Evolutionary conservation across 2,329 filamentous ascomycete genomes (phyloP).

Genomic region (Diaporthe sp.): DNA sequence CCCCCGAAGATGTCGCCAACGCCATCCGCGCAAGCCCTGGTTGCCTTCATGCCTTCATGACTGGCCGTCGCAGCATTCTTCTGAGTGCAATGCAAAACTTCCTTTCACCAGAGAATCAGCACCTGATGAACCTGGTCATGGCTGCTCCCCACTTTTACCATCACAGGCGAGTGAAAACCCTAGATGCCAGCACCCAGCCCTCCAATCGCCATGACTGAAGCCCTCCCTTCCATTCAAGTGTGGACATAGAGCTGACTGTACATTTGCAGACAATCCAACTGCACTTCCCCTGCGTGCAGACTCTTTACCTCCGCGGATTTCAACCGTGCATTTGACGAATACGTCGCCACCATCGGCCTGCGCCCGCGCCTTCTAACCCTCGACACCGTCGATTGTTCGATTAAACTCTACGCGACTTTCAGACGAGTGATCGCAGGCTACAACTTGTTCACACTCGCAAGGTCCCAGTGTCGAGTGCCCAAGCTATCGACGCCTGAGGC

Average conservation of each 20-base stretch:
- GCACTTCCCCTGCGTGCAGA: background rate
- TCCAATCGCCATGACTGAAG: background rate
- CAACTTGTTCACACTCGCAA: background rate
- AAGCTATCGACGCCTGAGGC: background rate
- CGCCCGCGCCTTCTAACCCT: background rate
- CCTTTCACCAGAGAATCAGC: background rate
- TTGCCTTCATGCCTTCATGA: background rate
- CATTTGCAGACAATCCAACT: background rate
- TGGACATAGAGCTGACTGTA: background rate
- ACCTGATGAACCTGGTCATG: background rate
- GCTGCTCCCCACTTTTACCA: background rate
- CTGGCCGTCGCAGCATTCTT: background rate
- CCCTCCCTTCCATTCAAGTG: background rate
- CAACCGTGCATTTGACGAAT: background rate
- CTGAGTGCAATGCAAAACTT: background rate
- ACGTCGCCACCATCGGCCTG: accelerated
- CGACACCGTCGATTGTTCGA: background rate
- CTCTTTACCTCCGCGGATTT: background rate
- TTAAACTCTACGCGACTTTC: background rate
- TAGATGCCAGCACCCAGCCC: background rate
- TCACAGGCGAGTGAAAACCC: background rate
- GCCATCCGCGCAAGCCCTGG: slow-evolving; percentile 4
- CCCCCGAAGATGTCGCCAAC: background rate
- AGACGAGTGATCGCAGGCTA: background rate
- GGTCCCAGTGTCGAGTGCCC: background rate